Percentiles rank a stretch among this genome's conserved stretches.
These are phyloP conservation scores for Lipomyces sp. DNA, from an alignment of 805 yeast genomes.

Conservation along the genomic window DNA sequence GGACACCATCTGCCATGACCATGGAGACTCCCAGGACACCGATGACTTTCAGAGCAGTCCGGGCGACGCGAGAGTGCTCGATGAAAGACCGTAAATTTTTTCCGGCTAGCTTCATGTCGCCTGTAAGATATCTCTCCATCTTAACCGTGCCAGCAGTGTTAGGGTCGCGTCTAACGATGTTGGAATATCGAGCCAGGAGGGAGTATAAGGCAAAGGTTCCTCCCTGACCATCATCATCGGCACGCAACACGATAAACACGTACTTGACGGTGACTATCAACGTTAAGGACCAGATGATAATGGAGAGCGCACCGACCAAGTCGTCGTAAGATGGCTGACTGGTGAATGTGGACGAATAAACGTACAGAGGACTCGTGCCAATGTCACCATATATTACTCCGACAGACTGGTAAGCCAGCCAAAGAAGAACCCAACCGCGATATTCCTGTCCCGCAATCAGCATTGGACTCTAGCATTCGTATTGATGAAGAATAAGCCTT, in stretches of 20 bases:
- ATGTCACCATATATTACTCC: constrained; percentile 58
- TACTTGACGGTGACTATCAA: constrained; percentile 58
- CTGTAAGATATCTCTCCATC: constrained; percentile 2
- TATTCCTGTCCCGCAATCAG: too few species aligned
- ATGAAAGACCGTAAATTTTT: constrained; percentile 31
- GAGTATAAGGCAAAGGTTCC: constrained; percentile 66
- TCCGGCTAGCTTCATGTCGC: background rate
- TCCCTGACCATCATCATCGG: constrained; percentile 64
- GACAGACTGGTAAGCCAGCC: too few species aligned
- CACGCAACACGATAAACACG: constrained; percentile 54
- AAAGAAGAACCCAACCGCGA: too few species aligned
- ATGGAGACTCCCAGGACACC: constrained; percentile 60
- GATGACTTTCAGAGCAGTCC: constrained; percentile 34
- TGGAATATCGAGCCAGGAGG: constrained; percentile 53
- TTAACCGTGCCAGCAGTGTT: background rate
- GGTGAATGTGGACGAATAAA: constrained; percentile 48
- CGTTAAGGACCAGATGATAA: constrained; percentile 60
- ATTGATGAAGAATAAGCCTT: too few species aligned
- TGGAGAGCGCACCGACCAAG: constrained; percentile 55
- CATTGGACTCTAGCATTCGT: too few species aligned
- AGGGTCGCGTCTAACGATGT: constrained; percentile 1
- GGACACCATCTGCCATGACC: constrained; percentile 59
- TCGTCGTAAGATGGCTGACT: constrained; percentile 48
- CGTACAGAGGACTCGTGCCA: constrained; percentile 63
- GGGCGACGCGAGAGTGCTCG: constrained; percentile 45